A percentile compares a stretch with the other conserved stretches of the same genome.
These are phyloP conservation scores for Discostella pseudostelligera DNA, from an alignment of 108 stramenopile species.

Conservation along the genomic window DNA sequence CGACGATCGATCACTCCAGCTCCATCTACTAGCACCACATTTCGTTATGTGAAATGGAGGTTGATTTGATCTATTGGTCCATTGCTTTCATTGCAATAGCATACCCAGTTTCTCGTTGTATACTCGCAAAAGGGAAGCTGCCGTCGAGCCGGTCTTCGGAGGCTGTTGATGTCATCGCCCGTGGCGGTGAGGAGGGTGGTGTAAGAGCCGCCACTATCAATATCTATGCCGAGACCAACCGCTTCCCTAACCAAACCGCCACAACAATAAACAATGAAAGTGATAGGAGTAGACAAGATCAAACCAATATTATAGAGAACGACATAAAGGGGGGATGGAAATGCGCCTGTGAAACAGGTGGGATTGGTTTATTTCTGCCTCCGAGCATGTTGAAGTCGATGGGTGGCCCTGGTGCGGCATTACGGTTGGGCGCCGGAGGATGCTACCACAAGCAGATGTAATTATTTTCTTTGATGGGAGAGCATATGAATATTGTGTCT, in stretches of 20 bases:
- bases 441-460: slow-evolving; percentile 48
- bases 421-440: slow-evolving; percentile 35
- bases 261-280: slow-evolving; percentile 1
- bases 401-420: slow-evolving; percentile 35
- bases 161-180: background rate
- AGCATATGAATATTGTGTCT: too few species aligned
- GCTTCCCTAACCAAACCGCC: background rate
- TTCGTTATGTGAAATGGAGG: background rate
- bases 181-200: background rate
- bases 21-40: too few species aligned
- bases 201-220: too few species aligned
- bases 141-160: background rate
- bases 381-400: slow-evolving; percentile 31
- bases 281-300: background rate
- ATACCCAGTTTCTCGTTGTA: background rate
- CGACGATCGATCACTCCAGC: too few species aligned
- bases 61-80: background rate
- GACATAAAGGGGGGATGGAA: slow-evolving; percentile 26
- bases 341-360: slow-evolving; percentile 45
- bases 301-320: background rate
- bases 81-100: background rate
- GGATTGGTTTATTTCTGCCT: slow-evolving; percentile 28
- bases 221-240: background rate
- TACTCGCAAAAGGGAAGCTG: background rate
- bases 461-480: background rate